phyloP scores from a whole-genome alignment of 768 basidiomycete genomes.

The Postia placenta region DNA sequence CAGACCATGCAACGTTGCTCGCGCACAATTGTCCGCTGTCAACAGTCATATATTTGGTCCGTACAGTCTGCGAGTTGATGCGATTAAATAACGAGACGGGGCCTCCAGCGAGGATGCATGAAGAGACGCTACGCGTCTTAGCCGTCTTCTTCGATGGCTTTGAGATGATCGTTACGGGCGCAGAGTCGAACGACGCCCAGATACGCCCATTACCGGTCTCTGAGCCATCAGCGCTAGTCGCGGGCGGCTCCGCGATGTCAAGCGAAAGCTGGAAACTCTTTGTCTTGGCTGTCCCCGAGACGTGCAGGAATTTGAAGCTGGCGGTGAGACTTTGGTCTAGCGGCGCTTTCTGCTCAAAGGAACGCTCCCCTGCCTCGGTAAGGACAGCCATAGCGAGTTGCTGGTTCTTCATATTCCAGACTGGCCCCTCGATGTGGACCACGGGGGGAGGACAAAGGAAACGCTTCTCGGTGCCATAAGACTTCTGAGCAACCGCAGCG shows the following conservation, averaged over 20 bases:
- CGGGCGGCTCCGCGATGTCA: conserved; percentile 75
- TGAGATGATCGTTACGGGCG: conserved; percentile 90
- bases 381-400: conserved; percentile 84
- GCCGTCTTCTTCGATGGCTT: conserved; percentile 97
- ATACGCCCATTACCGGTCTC: conserved; percentile 50
- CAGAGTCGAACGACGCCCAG: conserved; percentile 91
- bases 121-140: conserved; percentile 88
- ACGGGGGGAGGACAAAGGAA: conserved; percentile 92
- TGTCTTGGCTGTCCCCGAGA: conserved; percentile 81
- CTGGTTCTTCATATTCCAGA: conserved; percentile 77
- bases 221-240: conserved; percentile 35
- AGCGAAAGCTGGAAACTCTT: conserved; percentile 86
- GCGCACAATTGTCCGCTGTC: conserved; percentile 79
- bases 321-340: conserved; percentile 81
- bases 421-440: conserved; percentile 87
- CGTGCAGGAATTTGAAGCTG: conserved; percentile 89
- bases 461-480: conserved; percentile 92
- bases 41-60: conserved; percentile 96
- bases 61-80: conserved; percentile 94
- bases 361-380: conserved; percentile 75
- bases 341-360: conserved; percentile 78
- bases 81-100: conserved; percentile 93
- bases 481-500: conserved; percentile 93
- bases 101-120: conserved; percentile 84
- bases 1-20: conserved; percentile 90